Conservation (phyloP, 2,329 filamentous ascomycete genomes). For the Lecanicillium sp. region DNA sequence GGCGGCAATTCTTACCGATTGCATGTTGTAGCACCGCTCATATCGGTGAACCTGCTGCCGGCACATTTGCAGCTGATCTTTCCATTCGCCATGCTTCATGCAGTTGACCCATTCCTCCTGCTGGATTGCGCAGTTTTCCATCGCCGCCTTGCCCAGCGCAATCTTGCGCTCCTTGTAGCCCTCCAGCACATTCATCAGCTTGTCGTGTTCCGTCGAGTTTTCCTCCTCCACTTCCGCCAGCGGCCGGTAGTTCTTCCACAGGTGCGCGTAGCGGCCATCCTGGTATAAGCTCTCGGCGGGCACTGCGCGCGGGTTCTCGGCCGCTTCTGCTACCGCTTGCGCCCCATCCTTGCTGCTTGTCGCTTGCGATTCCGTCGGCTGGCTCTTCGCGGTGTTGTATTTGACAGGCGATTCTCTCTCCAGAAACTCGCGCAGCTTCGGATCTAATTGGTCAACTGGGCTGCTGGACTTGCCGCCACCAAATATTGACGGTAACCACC, state of each 20-base stretch:
- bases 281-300: constrained; percentile 47
- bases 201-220: constrained; percentile 69
- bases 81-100: constrained; percentile 64
- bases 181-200: constrained; percentile 71
- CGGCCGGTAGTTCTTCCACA: constrained; percentile 88
- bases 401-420: constrained; percentile 73
- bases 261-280: constrained; percentile 64
- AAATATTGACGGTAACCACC: constrained; percentile 50
- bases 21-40: constrained; percentile 82
- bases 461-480: constrained; percentile 39
- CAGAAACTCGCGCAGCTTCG: constrained; percentile 76
- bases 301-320: constrained; percentile 20
- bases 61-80: constrained; percentile 71
- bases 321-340: constrained; percentile 14
- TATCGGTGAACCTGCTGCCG: constrained; percentile 67
- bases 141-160: constrained; percentile 68
- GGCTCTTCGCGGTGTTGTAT: constrained; percentile 34
- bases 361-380: constrained; percentile 12
- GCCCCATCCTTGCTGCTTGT: constrained; percentile 9
- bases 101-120: constrained; percentile 78
- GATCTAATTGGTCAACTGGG: constrained; percentile 69
- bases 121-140: constrained; percentile 90
- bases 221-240: constrained; percentile 61
- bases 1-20: constrained; percentile 50
- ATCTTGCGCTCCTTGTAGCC: constrained; percentile 76